phyloP scores from a whole-genome alignment of 345 rosid species.

The Hibiscus mutabilis region DNA sequence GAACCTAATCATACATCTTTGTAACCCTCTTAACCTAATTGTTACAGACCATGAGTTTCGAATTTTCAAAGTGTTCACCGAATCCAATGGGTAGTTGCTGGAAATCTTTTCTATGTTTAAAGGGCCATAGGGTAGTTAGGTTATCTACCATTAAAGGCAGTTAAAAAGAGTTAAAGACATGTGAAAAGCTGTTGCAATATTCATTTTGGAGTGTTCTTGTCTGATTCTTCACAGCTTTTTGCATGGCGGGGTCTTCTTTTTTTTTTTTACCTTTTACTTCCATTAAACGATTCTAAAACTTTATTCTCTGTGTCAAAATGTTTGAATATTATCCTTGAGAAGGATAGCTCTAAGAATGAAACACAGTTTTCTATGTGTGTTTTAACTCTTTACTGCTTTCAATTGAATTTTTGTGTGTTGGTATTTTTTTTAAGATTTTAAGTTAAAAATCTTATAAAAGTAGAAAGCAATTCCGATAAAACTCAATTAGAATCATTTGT shows the following conservation, averaged over 20 bases:
- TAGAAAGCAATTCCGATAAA: too few relatives aligned
- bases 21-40: background rate
- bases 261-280: background rate
- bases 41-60: background rate
- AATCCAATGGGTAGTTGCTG: conserved; percentile 16
- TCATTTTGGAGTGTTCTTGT: background rate
- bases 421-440: too few relatives aligned
- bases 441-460: too few relatives aligned
- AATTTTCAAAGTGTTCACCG: conserved; percentile 5
- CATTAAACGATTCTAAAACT: background rate
- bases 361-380: background rate
- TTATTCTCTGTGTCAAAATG: background rate
- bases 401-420: too few relatives aligned
- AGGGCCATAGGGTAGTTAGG: conserved; percentile 6
- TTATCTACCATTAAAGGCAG: conserved; percentile 6
- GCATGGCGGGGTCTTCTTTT: background rate
- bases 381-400: background rate
- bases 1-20: too few relatives aligned
- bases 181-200: background rate
- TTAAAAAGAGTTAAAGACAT: background rate
- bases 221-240: background rate
- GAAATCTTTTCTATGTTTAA: background rate
- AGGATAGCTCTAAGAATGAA: conserved; percentile 5
- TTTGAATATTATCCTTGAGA: background rate
- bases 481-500: too few relatives aligned